Evolutionary conservation across 1,284 basidiomycete species (phyloP).

Genomic region (Heliocybe sulcata): DNA sequence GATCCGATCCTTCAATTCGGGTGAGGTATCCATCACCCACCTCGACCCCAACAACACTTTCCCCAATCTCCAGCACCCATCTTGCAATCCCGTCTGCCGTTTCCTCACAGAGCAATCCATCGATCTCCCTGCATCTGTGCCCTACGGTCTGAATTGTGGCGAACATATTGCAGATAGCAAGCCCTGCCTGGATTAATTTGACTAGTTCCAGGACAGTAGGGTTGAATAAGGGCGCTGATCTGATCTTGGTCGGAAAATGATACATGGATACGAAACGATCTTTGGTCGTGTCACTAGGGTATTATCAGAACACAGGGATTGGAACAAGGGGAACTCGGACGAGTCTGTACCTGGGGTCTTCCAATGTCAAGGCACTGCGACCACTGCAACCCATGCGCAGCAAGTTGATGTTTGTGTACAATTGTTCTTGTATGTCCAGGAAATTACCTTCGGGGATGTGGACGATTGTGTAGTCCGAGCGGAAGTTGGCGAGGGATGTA

Average conservation of each 20-base stretch:
- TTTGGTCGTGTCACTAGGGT: constrained; percentile 61
- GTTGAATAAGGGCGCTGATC: constrained; percentile 34
- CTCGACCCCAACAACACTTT: constrained; percentile 52
- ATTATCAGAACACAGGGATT: neutral
- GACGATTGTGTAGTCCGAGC: constrained; percentile 77
- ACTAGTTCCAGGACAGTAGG: constrained; percentile 67
- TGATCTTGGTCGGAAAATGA: constrained; percentile 41
- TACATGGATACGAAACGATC: constrained; percentile 69
- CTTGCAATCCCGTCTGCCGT: constrained; percentile 61
- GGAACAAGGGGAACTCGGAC: constrained; percentile 2
- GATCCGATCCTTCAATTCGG: neutral
- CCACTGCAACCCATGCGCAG: constrained; percentile 73
- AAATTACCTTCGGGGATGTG: constrained; percentile 67
- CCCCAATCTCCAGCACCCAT: constrained; percentile 62
- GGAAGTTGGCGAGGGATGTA: constrained; percentile 79
- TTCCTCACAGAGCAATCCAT: constrained; percentile 70
- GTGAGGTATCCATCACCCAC: constrained; percentile 24
- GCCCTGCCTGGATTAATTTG: constrained; percentile 59
- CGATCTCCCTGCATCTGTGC: constrained; percentile 18
- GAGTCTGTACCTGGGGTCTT: constrained; percentile 53
- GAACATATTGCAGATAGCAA: constrained; percentile 66
- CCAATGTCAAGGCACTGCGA: constrained; percentile 65
- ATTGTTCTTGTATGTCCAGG: constrained; percentile 48
- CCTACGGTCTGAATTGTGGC: constrained; percentile 25
- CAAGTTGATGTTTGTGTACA: constrained; percentile 74